Evolutionary conservation across 2,329 filamentous ascomycete genomes (phyloP), one percentile per base, ranked within the genome.

Genomic region (Penicillium sp.): DNA sequence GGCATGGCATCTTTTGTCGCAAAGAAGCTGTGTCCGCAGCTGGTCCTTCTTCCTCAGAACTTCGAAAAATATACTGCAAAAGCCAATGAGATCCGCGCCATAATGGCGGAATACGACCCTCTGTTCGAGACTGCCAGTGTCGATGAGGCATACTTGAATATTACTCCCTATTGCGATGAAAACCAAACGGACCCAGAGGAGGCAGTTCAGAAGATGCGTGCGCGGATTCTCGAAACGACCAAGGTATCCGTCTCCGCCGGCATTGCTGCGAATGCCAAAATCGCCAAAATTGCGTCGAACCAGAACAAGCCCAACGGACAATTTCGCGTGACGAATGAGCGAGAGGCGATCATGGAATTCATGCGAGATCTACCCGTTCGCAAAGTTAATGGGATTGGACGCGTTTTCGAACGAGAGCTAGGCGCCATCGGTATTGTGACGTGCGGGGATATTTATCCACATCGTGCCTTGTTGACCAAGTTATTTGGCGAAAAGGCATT

Each of bases 1-100:
- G 93, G 91, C 18, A 98, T 98, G 93, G 93, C 93, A 6, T 84
- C 87, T 4, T 97, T 97, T 63, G 91, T 97, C 27, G 93, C 93
- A 12, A 90, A 88, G 76, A 95, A 95, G 70, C 78, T 98, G 1
- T 98, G 93, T 56, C 93, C 93, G 0, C 77, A 90, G 50, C 78
- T 98, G 27, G 80, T 95, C 15, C 81, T 90, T 45, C 72, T 98
- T 12, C 88, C 88, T 5, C 78, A 89, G 52, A 95, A 95, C 65
- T 95, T 95, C 62, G 81, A 86, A 41, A 97, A 97, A 65, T 98
- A 98, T 66, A 87, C 78, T 0, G 83, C 88, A 12, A 98, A 97
- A 69, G 93, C 93, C 0, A 81, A 87, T 50, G 91, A 97, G 66
- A 84, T 97, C 5, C 82, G 92, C 9, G 81, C 85, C 37, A 82